These are phyloP conservation scores for Entonaema liquescens DNA, from an alignment of 495 filamentous ascomycete genomes.

Conservation along the genomic window DNA sequence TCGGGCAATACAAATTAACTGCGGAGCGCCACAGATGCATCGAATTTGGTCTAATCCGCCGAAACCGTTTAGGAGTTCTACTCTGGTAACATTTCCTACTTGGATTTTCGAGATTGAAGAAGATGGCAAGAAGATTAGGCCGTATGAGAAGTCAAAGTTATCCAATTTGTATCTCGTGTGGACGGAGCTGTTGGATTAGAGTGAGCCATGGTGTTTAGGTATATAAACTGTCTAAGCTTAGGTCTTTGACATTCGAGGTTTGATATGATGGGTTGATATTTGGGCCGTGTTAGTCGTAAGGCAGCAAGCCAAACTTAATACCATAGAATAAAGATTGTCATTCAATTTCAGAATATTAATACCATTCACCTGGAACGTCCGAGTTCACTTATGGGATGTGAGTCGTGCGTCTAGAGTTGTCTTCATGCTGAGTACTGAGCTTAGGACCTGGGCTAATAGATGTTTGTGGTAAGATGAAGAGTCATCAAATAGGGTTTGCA, in stretches of 20 bases:
- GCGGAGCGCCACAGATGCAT: conserved; percentile 33
- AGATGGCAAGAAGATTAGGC: conserved; percentile 27
- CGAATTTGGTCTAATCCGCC: conserved; percentile 33
- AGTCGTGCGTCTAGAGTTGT: too few species aligned
- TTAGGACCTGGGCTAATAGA: too few species aligned
- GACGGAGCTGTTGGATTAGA: conserved; percentile 32
- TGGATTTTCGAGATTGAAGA: conserved; percentile 35
- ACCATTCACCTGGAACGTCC: too few species aligned
- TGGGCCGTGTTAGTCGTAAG: too few species aligned
- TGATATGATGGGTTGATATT: too few species aligned
- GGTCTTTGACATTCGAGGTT: too few species aligned
- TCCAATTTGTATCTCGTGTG: conserved; percentile 30
- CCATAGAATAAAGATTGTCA: neutral
- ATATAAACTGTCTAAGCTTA: too few species aligned
- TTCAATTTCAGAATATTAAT: too few species aligned
- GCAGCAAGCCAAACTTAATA: too few species aligned
- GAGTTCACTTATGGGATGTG: too few species aligned
- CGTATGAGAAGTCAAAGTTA: conserved; percentile 31
- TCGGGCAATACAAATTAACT: conserved; percentile 37
- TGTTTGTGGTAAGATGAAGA: neutral
- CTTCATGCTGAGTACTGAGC: too few species aligned
- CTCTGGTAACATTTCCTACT: conserved; percentile 24
- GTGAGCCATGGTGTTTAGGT: neutral
- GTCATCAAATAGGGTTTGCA: too few species aligned
- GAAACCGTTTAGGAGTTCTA: conserved; percentile 31